Percentiles rank a stretch among this genome's conserved stretches.
phyloP scores from a whole-genome alignment of 2,329 filamentous ascomycete genomes.

The Colletotrichum tamarilloi region DNA sequence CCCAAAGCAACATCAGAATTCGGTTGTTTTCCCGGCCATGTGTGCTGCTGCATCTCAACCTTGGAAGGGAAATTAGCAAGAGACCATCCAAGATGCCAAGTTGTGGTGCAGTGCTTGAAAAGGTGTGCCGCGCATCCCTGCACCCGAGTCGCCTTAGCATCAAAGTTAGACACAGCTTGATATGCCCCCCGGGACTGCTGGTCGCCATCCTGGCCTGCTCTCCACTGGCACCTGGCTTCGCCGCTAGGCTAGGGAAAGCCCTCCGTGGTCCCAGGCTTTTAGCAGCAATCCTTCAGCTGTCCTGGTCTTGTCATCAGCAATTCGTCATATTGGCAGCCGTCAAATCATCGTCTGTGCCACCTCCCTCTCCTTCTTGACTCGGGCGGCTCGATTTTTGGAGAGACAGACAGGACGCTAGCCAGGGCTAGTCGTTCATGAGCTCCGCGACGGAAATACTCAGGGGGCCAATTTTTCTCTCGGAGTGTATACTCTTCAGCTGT shows the following conservation, averaged over 20 bases:
- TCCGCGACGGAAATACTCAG: slow-evolving; percentile 10
- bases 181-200: slow-evolving; percentile 17
- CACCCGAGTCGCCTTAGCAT: slow-evolving; percentile 28
- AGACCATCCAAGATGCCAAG: slow-evolving; percentile 34
- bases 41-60: slow-evolving; percentile 33
- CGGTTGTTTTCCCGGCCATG: slow-evolving; percentile 21
- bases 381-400: slow-evolving; percentile 12
- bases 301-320: slow-evolving; percentile 24
- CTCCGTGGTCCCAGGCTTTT: slow-evolving; percentile 11
- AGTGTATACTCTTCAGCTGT: background rate
- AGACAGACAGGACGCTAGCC: slow-evolving; percentile 19
- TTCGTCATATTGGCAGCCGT: slow-evolving; percentile 25
- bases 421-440: background rate
- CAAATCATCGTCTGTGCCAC: slow-evolving; percentile 31
- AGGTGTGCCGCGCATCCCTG: slow-evolving; percentile 33
- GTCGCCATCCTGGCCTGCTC: slow-evolving; percentile 18
- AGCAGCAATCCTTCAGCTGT: slow-evolving; percentile 14
- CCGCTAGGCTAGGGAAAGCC: slow-evolving; percentile 12
- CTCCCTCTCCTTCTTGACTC: slow-evolving; percentile 19
- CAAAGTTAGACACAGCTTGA: slow-evolving; percentile 32
- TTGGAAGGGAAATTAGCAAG: slow-evolving; percentile 36
- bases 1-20: slow-evolving; percentile 29
- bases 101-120: slow-evolving; percentile 28
- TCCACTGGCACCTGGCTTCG: slow-evolving; percentile 9
- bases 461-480: slow-evolving; percentile 1